Percentiles rank a stretch among this genome's conserved stretches.
Conservation (phyloP, 495 filamentous ascomycete genomes). For the Podospora australis region DNA sequence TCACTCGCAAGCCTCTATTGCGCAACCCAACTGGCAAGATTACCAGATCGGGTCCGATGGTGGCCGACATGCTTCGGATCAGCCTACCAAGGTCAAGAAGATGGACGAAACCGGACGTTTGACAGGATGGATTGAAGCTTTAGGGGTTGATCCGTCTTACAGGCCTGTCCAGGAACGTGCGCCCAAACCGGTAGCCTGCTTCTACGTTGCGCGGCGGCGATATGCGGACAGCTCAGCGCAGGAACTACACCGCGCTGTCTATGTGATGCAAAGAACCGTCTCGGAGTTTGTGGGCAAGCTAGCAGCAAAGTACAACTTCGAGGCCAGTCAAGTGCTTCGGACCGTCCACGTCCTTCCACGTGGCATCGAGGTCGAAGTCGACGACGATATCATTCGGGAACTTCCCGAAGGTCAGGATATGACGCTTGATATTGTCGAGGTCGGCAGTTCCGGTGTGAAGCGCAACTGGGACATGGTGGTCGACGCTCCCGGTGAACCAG, state of each 20-base stretch:
- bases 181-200: slow-evolving; percentile 74
- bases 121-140: slow-evolving; percentile 81
- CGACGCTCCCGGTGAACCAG: slow-evolving; percentile 35
- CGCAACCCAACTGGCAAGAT: slow-evolving; percentile 48
- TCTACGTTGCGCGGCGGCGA: slow-evolving; percentile 67
- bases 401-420: slow-evolving; percentile 90
- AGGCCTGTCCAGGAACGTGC: slow-evolving; percentile 67
- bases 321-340: slow-evolving; percentile 59
- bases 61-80: slow-evolving; percentile 35
- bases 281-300: slow-evolving; percentile 64
- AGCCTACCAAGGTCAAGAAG: slow-evolving; percentile 42
- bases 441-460: slow-evolving; percentile 32
- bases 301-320: slow-evolving; percentile 70
- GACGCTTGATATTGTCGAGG: slow-evolving; percentile 45
- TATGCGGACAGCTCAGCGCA: slow-evolving; percentile 45
- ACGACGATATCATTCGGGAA: slow-evolving; percentile 85
- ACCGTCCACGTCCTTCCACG: slow-evolving; percentile 63
- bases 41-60: slow-evolving; percentile 35
- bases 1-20: slow-evolving; percentile 43
- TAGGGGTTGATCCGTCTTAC: slow-evolving; percentile 83
- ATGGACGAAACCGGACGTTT: slow-evolving; percentile 48
- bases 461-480: slow-evolving; percentile 49
- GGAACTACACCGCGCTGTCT: slow-evolving; percentile 78
- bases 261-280: slow-evolving; percentile 69
- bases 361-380: slow-evolving; percentile 76